Evolutionary conservation across 495 filamentous ascomycete species (phyloP), one percentile per base, ranked within the genome.

Genomic region (Trichodelitschia bisporula): DNA sequence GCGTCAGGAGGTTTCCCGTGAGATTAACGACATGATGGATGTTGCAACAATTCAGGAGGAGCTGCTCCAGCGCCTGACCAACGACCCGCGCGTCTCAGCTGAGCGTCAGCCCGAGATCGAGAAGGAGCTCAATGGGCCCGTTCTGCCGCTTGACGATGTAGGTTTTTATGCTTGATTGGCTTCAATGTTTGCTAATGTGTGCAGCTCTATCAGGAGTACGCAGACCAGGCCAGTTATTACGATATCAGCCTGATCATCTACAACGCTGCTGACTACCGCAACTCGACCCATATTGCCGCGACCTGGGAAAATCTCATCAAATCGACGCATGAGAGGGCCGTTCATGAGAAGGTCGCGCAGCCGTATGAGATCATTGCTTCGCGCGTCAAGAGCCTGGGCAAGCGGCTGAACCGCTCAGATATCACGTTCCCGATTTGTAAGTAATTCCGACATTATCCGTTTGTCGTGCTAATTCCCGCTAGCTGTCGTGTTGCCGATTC

Each of bases 41-140:
- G 64, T 95, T 18, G 84, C 84, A 13, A 83, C 82, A 40, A 78
- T 99, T 36, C 86, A 99, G 49, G 77, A 90, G 41, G 86, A 95
- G 39, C 47, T 95, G 17, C 54, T 95, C 28, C 74, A 83, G 50
- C 61, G 75, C 25, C 47, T 99, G 26, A 72, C 62, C 45, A 61
- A 59, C 20, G 84, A 95, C 40, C 34, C 47, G 3, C 67, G 86
- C 21, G 59, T 92, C 23, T 40, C 50, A 3, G 45, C 53, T 1
- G 65, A 70, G 9, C 66, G 63, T 33, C 63, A 63, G 36, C 39
- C 50, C 4, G 57, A 69, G 23, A 63, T 91, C 11, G 44, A 75
- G 26, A 43, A 53, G 17, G 56, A 63, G 12, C 57, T 99, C 15
- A 66, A 90, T 47, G 76, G 76, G 4, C 61, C 65, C 5, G 69